phyloP scores from a whole-genome alignment of 1,284 basidiomycete species.

The Coniferiporia weirii region DNA sequence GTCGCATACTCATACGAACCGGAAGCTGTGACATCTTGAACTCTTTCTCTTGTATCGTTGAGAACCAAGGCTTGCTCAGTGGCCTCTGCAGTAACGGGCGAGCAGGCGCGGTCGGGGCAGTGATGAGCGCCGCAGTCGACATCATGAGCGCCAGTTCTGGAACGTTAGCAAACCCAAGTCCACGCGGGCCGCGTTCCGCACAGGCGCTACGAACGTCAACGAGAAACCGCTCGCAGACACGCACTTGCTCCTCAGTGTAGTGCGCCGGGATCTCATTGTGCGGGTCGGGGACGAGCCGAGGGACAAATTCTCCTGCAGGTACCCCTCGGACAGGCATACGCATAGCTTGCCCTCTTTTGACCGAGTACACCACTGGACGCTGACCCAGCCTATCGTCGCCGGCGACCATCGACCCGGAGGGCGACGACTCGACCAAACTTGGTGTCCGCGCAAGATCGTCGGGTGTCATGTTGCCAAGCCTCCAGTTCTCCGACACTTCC shows the following conservation, averaged over 20 bases:
- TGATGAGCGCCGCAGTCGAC: not conserved
- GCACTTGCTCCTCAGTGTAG: not conserved
- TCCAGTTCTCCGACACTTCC: not conserved
- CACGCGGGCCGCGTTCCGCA: not conserved
- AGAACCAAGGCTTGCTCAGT: not conserved
- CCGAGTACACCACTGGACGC: too few species aligned
- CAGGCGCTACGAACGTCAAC: not conserved
- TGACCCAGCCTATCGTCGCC: too few species aligned
- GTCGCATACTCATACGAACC: not conserved
- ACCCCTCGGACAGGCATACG: too few species aligned
- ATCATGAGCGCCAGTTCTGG: not conserved
- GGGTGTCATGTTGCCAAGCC: not conserved
- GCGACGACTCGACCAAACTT: too few species aligned
- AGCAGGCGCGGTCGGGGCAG: not conserved
- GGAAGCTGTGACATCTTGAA: not conserved
- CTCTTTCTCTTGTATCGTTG: not conserved
- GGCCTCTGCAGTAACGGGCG: not conserved
- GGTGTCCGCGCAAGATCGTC: too few species aligned
- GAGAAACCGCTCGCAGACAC: not conserved
- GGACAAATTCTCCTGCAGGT: not conserved
- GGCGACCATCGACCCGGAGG: too few species aligned
- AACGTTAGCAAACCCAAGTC: not conserved
- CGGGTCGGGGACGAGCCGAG: not conserved
- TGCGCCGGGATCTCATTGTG: not conserved
- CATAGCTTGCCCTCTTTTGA: too few species aligned